Evolutionary conservation across 2,329 filamentous ascomycete species (phyloP).

Genomic region (Pseudohalonectria lignicola): DNA sequence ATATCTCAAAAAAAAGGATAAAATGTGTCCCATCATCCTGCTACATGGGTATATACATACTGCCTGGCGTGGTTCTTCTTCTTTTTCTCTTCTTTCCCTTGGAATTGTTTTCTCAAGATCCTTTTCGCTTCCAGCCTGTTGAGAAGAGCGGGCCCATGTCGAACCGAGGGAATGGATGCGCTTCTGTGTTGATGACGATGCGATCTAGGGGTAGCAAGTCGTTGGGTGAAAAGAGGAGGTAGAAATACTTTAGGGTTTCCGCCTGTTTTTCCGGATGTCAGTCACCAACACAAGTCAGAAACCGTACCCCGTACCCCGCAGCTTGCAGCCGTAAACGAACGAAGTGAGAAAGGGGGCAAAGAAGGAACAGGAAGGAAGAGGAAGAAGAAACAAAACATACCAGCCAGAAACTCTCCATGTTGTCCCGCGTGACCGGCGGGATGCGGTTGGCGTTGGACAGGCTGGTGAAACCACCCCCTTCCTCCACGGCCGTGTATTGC

Average conservation of each 20-base stretch:
- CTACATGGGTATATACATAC: no score
- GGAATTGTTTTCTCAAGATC: no score
- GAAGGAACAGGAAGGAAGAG: not conserved
- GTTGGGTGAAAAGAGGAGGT: constrained; percentile 78
- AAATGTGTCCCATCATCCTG: no score
- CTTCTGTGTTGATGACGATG: constrained; percentile 92
- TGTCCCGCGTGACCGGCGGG: constrained; percentile 64
- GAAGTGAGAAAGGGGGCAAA: no score
- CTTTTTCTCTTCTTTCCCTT: no score
- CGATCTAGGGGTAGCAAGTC: constrained; percentile 77
- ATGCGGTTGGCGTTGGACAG: constrained; percentile 63
- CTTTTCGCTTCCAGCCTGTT: constrained; percentile 68
- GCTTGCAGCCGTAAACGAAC: no score
- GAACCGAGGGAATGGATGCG: constrained; percentile 81
- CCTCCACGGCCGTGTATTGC: constrained; percentile 69
- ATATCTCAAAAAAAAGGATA: no score
- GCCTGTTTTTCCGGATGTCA: constrained; percentile 44
- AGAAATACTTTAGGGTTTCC: constrained; percentile 96
- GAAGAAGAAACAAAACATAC: constrained; percentile 34
- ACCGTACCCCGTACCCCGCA: not conserved
- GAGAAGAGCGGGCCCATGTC: constrained; percentile 66
- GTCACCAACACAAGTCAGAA: constrained; percentile 2
- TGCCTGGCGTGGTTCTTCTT: no score
- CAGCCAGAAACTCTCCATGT: constrained; percentile 99
- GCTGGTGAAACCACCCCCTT: constrained; percentile 73